Percentiles rank a stretch among this genome's conserved stretches.
These are phyloP conservation scores for Polygonum aviculare DNA, from an alignment of 148 eudicot species.

Conservation along the genomic window DNA sequence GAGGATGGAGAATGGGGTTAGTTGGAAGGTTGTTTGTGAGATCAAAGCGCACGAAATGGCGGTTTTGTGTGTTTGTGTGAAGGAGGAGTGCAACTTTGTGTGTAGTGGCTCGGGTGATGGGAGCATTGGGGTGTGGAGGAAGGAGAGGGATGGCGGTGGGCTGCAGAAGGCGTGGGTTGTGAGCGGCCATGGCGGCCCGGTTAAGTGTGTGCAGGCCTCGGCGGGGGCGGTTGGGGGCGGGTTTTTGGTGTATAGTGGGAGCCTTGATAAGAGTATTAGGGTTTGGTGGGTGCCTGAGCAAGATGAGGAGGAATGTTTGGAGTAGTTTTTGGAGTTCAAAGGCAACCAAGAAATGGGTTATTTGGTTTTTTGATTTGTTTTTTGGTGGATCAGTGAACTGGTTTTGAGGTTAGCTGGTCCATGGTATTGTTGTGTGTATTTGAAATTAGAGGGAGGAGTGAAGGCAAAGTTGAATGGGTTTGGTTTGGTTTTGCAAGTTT, in stretches of 20 bases:
- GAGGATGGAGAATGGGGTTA: conserved; percentile 19
- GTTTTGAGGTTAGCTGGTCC: background rate
- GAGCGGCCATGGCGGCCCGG: conserved; percentile 74
- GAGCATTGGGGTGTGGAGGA: conserved; percentile 64
- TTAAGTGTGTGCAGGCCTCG: conserved; percentile 69
- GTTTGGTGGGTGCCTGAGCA: conserved; percentile 83
- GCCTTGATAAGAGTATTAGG: conserved; percentile 75
- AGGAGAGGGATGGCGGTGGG: conserved; percentile 31
- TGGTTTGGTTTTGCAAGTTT: background rate
- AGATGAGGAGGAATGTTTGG: no score
- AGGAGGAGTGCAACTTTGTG: conserved; percentile 46
- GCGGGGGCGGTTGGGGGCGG: conserved; percentile 60
- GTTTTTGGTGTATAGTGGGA: conserved; percentile 74
- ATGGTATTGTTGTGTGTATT: background rate
- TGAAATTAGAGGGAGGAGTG: background rate
- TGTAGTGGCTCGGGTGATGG: conserved; percentile 82
- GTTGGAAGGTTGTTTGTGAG: conserved; percentile 54
- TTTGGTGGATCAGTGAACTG: background rate
- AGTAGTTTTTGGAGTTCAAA: no score
- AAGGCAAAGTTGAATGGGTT: background rate
- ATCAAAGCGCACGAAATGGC: conserved; percentile 65
- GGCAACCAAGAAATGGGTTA: no score
- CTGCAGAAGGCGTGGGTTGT: conserved; percentile 36
- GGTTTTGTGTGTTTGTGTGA: conserved; percentile 54
- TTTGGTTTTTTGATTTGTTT: no score